Evolutionary conservation across 2,329 filamentous ascomycete species (phyloP), one percentile per base, ranked within the genome.

Genomic region (Exophiala calicioides): DNA sequence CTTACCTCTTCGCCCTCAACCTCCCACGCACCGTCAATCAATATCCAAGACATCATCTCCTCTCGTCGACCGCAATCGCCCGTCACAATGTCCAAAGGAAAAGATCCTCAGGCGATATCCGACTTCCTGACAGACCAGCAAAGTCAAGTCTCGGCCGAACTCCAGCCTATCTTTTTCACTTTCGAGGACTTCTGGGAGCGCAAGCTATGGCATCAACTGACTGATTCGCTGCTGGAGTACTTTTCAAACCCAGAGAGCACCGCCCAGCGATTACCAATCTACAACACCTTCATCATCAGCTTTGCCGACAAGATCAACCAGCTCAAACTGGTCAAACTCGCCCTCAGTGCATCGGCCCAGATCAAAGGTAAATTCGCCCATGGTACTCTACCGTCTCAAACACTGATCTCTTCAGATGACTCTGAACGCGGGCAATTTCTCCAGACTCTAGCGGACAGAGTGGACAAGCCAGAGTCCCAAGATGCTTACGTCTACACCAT

Each of bases 271-370:
- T 80, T 98, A 73, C 77, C 84, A 50, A 86, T 98, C 70, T 98
- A 93, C 78, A 89, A 93, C 73, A 84, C 83, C 61, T 98, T 98
- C 75, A 86, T 98, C 69, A 81, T 91, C 68, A 93, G 86, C 70
- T 98, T 98, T 66, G 89, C 90, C 58, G 90, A 95, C 68, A 96
- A 94, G 79, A 96, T 98, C 78, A 98, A 97, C 74, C 91, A 97
- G 75, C 78, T 98, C 55, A 96, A 96, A 79, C 85, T 97, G 59
- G 93, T 98, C 58, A 85, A 88, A 58, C 75, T 98, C 58, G 93
- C 90, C 12, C 74, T 97, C 65, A 88, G 86, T 71, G 88, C 93
- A 34, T 89, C 90, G 42, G 82, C 85, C 62, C 85, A 95, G 74
- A 95, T 87, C 70, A 78, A 80, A 75, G 83, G 88, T 91, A 68